Evolutionary conservation across 2,329 filamentous ascomycete genomes (phyloP).

Genomic region (Botrytis squamosa): DNA sequence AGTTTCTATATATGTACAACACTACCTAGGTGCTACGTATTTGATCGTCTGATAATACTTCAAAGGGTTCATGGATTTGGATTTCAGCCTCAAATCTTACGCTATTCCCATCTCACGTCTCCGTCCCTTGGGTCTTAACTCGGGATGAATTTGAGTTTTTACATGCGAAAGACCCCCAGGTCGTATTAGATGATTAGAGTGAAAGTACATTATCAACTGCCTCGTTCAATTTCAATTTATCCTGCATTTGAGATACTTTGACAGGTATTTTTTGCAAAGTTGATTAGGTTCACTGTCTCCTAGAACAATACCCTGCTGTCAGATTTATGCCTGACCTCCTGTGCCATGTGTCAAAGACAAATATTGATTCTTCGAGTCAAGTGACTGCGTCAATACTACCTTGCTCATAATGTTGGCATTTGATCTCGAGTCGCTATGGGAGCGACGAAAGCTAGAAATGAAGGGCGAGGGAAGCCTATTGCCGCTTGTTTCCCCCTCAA

Average conservation of each 20-base stretch:
- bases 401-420: neutral
- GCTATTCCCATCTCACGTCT: neutral
- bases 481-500: neutral
- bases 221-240: neutral
- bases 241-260: neutral
- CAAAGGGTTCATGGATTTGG: neutral
- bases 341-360: neutral
- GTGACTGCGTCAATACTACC: neutral
- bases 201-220: neutral
- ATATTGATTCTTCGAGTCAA: neutral
- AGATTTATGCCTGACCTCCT: neutral
- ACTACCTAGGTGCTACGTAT: neutral
- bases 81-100: neutral
- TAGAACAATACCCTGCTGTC: neutral
- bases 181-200: neutral
- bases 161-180: neutral
- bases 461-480: neutral
- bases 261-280: neutral
- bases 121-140: neutral
- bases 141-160: neutral
- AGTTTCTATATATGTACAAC: neutral
- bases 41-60: neutral
- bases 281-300: neutral
- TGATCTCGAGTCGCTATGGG: neutral
- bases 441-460: neutral